Evolutionary conservation across 139 green algal genomes (phyloP).

Genomic region (Nannochloris sp.): DNA sequence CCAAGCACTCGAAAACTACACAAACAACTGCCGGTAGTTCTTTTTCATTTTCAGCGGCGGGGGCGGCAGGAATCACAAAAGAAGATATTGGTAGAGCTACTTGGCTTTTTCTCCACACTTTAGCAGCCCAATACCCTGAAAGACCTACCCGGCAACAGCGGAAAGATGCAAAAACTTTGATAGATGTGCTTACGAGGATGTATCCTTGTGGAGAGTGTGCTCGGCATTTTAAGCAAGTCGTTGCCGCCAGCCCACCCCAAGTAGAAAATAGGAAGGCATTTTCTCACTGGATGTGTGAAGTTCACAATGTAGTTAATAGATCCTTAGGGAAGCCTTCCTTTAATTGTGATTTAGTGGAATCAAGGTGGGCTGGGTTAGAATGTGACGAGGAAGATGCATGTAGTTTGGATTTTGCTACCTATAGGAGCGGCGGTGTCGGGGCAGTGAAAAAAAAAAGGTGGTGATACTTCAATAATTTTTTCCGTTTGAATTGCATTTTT

Average conservation of each 20-base stretch:
- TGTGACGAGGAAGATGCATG: constrained; percentile 31
- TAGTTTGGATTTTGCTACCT: constrained; percentile 12
- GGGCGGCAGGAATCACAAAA: constrained; percentile 15
- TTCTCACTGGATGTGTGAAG: constrained; percentile 72
- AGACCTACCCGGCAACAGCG: constrained; percentile 72
- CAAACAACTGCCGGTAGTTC: background rate
- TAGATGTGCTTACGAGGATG: constrained; percentile 71
- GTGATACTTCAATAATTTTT: background rate
- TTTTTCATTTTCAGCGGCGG: background rate
- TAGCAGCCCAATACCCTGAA: constrained; percentile 87
- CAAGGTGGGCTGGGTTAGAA: constrained; percentile 64
- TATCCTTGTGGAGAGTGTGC: constrained; percentile 93
- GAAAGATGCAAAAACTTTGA: constrained; percentile 40
- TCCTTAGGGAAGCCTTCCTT: constrained; percentile 74
- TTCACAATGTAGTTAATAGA: constrained; percentile 81
- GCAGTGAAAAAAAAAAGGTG: no score
- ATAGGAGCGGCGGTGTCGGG: no score
- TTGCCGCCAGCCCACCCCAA: constrained; percentile 31
- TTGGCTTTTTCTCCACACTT: constrained; percentile 88
- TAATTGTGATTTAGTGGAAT: constrained; percentile 67
- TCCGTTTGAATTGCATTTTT: background rate
- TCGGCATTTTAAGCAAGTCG: constrained; percentile 75
- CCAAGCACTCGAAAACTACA: background rate
- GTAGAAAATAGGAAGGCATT: constrained; percentile 39
- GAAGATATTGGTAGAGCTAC: constrained; percentile 81